phyloP scores from a whole-genome alignment of 805 yeast species.

The Ogataea ramenticola region DNA sequence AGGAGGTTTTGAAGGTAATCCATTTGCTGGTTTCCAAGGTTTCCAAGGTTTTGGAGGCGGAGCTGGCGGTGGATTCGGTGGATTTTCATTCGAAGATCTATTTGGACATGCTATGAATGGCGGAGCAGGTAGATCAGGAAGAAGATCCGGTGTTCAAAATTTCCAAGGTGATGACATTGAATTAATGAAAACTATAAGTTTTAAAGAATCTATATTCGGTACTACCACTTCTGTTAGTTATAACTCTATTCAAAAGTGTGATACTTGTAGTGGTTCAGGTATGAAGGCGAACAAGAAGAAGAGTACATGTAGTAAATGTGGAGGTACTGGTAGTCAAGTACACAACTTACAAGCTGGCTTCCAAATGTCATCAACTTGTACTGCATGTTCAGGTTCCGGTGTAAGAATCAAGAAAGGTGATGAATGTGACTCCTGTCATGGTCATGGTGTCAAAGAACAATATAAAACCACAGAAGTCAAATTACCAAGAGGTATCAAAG shows the following conservation, averaged over 20 bases:
- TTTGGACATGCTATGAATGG: constrained; percentile 48
- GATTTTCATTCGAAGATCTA: constrained; percentile 49
- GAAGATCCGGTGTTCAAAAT: constrained; percentile 52
- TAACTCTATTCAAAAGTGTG: constrained; percentile 69
- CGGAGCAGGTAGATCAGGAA: constrained; percentile 28
- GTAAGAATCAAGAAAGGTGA: constrained; percentile 61
- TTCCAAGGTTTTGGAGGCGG: constrained; percentile 30
- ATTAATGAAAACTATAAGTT: constrained; percentile 61
- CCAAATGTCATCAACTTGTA: constrained; percentile 94
- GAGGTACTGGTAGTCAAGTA: constrained; percentile 87
- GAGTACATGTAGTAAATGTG: constrained; percentile 77
- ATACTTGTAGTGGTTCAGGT: constrained; percentile 80
- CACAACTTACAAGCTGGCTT: constrained; percentile 88
- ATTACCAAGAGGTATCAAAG: constrained; percentile 81
- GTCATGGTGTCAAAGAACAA: constrained; percentile 73
- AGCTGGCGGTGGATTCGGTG: constrained; percentile 25
- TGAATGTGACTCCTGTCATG: constrained; percentile 76
- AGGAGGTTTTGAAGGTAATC: constrained; percentile 42
- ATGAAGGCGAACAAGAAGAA: constrained; percentile 69
- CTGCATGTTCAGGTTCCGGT: constrained; percentile 83
- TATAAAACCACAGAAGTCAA: constrained; percentile 71
- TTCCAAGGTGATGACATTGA: constrained; percentile 88
- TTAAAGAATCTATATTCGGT: constrained; percentile 88
- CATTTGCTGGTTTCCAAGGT: constrained; percentile 35
- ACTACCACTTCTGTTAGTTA: constrained; percentile 58